Evolutionary conservation across 768 basidiomycete genomes (phyloP).

Genomic region (Auriscalpium microsporum): DNA sequence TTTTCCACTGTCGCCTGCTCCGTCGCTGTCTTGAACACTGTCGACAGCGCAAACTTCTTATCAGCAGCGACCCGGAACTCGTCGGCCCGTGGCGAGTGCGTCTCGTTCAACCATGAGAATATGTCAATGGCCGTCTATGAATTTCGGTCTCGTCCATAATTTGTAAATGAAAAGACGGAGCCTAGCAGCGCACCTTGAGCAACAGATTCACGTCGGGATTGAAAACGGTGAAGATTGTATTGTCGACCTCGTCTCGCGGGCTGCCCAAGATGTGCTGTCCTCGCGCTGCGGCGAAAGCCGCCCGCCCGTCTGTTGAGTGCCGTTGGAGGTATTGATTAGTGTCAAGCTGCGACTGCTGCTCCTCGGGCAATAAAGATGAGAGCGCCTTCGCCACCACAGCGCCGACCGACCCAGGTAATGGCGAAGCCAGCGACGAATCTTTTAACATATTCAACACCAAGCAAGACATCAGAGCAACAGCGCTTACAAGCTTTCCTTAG

Average conservation of each 20-base stretch:
- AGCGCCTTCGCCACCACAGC: constrained; percentile 41
- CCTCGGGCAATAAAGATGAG: constrained; percentile 44
- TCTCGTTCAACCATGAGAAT: constrained; percentile 38
- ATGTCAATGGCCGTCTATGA: constrained; percentile 44
- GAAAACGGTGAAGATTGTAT: constrained; percentile 42
- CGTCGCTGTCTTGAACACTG: constrained; percentile 50
- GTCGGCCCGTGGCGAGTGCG: constrained; percentile 44
- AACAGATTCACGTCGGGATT: constrained; percentile 34
- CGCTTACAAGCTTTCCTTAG: constrained; percentile 46
- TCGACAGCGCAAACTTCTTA: constrained; percentile 49
- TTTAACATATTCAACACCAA: background rate
- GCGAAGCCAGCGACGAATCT: constrained; percentile 40
- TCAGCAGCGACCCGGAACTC: constrained; percentile 55
- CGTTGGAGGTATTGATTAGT: constrained; percentile 72
- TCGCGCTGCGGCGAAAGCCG: constrained; percentile 57
- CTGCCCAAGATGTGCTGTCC: constrained; percentile 40
- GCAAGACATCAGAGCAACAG: background rate
- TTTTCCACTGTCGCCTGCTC: constrained; percentile 34
- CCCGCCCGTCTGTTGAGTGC: constrained; percentile 39
- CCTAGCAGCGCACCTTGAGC: constrained; percentile 34
- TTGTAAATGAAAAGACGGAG: background rate
- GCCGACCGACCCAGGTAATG: constrained; percentile 38
- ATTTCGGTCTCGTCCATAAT: background rate
- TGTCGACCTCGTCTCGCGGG: constrained; percentile 53
- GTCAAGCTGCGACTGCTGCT: constrained; percentile 52